Evolutionary conservation across 2,329 filamentous ascomycete species (phyloP).

Genomic region (Alternaria consortialis): DNA sequence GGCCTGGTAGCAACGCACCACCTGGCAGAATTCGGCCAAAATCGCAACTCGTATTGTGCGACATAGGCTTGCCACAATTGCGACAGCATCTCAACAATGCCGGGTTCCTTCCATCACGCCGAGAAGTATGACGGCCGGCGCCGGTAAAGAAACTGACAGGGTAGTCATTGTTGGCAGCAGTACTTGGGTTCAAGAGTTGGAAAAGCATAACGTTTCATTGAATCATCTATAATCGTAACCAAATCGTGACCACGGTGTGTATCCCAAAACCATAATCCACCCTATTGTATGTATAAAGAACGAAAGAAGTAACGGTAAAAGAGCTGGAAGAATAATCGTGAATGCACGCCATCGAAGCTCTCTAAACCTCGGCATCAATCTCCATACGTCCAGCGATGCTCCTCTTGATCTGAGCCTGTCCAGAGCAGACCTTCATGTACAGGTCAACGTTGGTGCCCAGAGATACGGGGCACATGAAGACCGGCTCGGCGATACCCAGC

Average conservation of each 20-base stretch:
- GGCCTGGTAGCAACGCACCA: neutral
- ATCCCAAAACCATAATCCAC: neutral
- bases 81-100: neutral
- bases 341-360: neutral
- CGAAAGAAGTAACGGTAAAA: constrained; percentile 8
- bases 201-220: constrained; percentile 6
- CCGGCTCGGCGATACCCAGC: constrained; percentile 34
- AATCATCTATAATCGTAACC: constrained; percentile 7
- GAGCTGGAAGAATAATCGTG: constrained; percentile 3
- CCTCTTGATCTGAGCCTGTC: constrained; percentile 29
- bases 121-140: neutral
- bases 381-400: constrained; percentile 34
- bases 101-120: neutral
- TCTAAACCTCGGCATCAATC: constrained; percentile 13
- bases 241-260: constrained; percentile 7
- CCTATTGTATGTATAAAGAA: constrained; percentile 9
- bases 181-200: neutral
- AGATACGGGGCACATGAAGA: constrained; percentile 30
- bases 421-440: constrained; percentile 34
- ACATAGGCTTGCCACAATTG: neutral
- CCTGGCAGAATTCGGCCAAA: neutral
- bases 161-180: neutral
- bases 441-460: constrained; percentile 29
- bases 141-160: neutral
- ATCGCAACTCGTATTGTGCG: constrained; percentile 1